These are phyloP conservation scores for Teratosphaeria zuluensis DNA, from an alignment of 2,329 filamentous ascomycete species.

Conservation along the genomic window DNA sequence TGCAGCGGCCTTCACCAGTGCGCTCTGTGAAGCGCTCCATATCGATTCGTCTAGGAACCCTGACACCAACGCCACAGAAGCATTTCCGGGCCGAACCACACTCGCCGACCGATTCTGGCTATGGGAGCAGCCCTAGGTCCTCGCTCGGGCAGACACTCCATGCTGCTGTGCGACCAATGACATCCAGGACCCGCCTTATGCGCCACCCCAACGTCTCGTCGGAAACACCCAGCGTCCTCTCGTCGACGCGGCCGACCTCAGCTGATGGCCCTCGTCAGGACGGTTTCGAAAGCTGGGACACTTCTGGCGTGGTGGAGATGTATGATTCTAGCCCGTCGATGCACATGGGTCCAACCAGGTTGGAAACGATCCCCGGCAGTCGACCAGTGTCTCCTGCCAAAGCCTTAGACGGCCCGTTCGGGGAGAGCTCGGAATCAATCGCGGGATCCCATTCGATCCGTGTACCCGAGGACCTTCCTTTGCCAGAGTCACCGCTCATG, in stretches of 20 bases:
- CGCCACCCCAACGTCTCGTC: slow-evolving; percentile 44
- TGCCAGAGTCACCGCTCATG: slow-evolving; percentile 7
- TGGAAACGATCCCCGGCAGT: slow-evolving; percentile 64
- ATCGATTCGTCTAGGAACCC: slow-evolving; percentile 15
- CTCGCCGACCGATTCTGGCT: slow-evolving; percentile 14
- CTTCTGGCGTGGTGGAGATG: slow-evolving; percentile 53
- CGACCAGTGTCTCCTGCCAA: slow-evolving; percentile 55
- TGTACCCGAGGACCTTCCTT: slow-evolving; percentile 3
- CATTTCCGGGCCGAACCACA: slow-evolving; percentile 10
- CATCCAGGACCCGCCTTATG: slow-evolving; percentile 48
- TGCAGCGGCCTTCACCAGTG: slow-evolving; percentile 6
- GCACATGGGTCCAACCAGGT: slow-evolving; percentile 43
- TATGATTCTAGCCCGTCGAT: slow-evolving; percentile 30
- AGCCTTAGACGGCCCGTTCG: slow-evolving; percentile 45
- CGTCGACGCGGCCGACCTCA: slow-evolving; percentile 17
- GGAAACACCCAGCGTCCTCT: slow-evolving; percentile 21
- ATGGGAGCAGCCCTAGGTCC: slow-evolving; percentile 12
- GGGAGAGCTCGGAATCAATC: neutral
- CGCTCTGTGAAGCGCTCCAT: slow-evolving; percentile 8
- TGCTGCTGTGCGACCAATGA: slow-evolving; percentile 41
- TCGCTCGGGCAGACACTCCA: slow-evolving; percentile 16
- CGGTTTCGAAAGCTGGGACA: slow-evolving; percentile 68
- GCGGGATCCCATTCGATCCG: neutral
- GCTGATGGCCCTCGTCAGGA: slow-evolving; percentile 35
- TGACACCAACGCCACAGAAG: slow-evolving; percentile 14